These are phyloP conservation scores for Gyromitra esculenta DNA, from an alignment of 2,329 filamentous ascomycete genomes.

Conservation along the genomic window DNA sequence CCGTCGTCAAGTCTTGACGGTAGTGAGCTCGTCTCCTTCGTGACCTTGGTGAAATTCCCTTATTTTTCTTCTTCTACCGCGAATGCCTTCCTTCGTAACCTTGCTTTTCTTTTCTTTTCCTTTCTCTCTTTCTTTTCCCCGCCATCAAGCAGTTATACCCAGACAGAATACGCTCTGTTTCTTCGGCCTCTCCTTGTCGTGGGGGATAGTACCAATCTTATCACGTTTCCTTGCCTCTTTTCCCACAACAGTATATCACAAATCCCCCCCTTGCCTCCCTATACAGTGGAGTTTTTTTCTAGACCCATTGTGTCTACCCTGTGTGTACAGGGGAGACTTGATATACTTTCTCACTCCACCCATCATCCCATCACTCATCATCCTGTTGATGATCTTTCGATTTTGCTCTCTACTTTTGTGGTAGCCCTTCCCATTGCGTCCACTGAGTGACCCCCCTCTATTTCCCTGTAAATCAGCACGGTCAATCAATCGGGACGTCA, in stretches of 20 bases:
- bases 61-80: slow-evolving; percentile 36
- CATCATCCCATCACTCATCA: slow-evolving; percentile 49
- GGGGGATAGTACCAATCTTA: slow-evolving; percentile 42
- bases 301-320: slow-evolving; percentile 47
- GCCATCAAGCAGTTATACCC: slow-evolving; percentile 39
- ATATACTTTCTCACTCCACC: slow-evolving; percentile 47
- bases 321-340: slow-evolving; percentile 46
- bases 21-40: slow-evolving; percentile 32
- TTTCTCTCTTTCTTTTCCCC: slow-evolving; percentile 20
- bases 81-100: slow-evolving; percentile 37
- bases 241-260: slow-evolving; percentile 37
- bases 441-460: slow-evolving; percentile 24
- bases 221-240: slow-evolving; percentile 35
- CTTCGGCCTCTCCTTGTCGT: slow-evolving; percentile 30
- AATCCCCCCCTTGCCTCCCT: slow-evolving; percentile 38
- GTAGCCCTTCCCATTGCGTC: slow-evolving; percentile 46
- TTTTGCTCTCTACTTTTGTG: slow-evolving; percentile 46
- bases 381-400: slow-evolving; percentile 52
- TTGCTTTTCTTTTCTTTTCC: slow-evolving; percentile 11
- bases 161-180: slow-evolving; percentile 27
- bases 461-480: slow-evolving; percentile 54
- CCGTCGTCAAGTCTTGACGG: slow-evolving; percentile 36
- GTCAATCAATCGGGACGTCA: slow-evolving; percentile 55
- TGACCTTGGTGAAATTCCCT: slow-evolving; percentile 41
- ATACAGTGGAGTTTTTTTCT: slow-evolving; percentile 30